Percentiles rank a stretch among this genome's conserved stretches.
These are phyloP conservation scores for Rhodotorula glutinis DNA, from an alignment of 1,284 basidiomycete genomes.

Conservation along the genomic window DNA sequence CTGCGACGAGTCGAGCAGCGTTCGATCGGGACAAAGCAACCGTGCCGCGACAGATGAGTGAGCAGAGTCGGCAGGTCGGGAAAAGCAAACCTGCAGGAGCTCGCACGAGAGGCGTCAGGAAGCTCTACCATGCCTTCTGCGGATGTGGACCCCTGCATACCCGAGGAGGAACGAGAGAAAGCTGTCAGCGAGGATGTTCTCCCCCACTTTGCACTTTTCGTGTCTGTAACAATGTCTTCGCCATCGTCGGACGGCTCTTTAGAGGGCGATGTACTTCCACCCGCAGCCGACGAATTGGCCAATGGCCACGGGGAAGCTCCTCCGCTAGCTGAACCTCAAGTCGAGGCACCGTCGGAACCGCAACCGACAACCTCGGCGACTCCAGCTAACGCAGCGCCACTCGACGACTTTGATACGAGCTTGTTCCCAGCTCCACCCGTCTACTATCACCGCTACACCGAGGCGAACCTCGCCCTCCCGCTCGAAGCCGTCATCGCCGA, in stretches of 20 bases:
- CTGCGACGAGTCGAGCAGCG: too few species aligned
- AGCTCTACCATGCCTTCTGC: too few species aligned
- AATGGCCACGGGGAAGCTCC: too few species aligned
- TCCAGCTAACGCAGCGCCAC: background rate
- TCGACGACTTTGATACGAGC: conserved; percentile 33
- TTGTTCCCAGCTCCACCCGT: conserved; percentile 45
- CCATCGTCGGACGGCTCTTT: background rate
- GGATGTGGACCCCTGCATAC: too few species aligned
- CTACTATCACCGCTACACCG: conserved; percentile 45
- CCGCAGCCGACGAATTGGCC: background rate
- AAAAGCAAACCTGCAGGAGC: too few species aligned
- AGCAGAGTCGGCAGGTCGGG: too few species aligned
- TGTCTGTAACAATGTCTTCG: conserved; percentile 1
- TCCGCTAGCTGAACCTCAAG: background rate
- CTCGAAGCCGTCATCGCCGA: conserved; percentile 7
- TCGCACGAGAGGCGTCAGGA: too few species aligned
- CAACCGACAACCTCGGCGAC: background rate
- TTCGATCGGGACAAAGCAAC: too few species aligned
- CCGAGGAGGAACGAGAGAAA: background rate
- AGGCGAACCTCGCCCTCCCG: conserved; percentile 41
- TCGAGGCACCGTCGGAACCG: background rate
- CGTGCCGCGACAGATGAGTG: too few species aligned
- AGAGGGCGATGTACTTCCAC: too few species aligned
- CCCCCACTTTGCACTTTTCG: background rate
- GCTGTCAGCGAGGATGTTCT: background rate